Base-by-base conservation (phyloP, 2,329 filamentous ascomycete species). In the Pseudocercospora eumusae region DNA sequence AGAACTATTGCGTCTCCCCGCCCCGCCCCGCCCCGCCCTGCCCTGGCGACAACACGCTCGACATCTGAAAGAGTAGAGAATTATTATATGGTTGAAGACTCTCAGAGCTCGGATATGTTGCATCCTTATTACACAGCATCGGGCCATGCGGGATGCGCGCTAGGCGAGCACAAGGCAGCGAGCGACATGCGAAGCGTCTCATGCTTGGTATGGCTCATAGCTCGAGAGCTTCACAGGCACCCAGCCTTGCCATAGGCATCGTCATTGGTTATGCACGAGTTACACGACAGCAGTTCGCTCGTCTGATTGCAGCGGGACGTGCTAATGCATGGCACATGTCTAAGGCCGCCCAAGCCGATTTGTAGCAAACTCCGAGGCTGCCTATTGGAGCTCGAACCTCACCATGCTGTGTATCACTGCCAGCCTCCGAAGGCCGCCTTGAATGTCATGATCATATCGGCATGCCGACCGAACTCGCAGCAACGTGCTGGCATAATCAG, bases 291-390 rank as follows among this genome's bases (percentile, higher is more conserved):
- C 36, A 20, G 55, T 56, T 56, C 53, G 53, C 53, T 56, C 53
- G 53, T 56, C 33, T 56, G 33, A 23, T 23, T 27, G 53, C 53
- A 55, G 18, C 25, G 21, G 25, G 25, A 52, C 47, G 23, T 31
- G 47, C 47, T 28, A 9, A 52, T 5, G 9, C 27, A 28, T 33
- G 52, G 31, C 28, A 31, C 20, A 54, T 25, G 25, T 33, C 47
- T 27, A 40, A 62, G 60, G 60, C 60, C 60, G 60, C 60, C 55
- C 60, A 23, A 40, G 25, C 28, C 13, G 21, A 25, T 25, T 33
- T 31, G 33, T 25, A 62, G 60, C 60, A 62, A 62, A 58, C 60
- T 55, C 27, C 40, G 20, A 40, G 60, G 56, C 60, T 58, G 47
- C 60, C 60, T 56, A 52, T 56, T 15, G 4, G 28, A 54, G 11